Percentiles rank a stretch among this genome's conserved stretches.
Evolutionary conservation across 371 early-diverging fungal genomes (phyloP).

Genomic region (Mortierella sp.): DNA sequence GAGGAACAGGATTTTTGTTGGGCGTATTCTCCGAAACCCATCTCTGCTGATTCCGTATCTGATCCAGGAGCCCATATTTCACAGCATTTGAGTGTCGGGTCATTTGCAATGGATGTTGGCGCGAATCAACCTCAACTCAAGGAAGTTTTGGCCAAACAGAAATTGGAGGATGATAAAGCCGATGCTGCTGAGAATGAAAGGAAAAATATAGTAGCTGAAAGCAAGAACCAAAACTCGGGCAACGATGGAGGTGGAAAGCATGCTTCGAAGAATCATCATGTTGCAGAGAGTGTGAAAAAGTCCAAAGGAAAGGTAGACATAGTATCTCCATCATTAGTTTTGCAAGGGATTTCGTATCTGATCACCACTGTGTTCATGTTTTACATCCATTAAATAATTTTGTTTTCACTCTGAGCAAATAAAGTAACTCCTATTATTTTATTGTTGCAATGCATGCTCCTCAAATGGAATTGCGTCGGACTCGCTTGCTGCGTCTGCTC

Average conservation of each 20-base stretch:
- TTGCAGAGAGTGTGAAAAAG: not conserved
- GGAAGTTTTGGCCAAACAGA: slow-evolving; percentile 21
- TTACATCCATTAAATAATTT: not conserved
- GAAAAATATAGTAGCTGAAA: slow-evolving; percentile 19
- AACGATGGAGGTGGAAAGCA: not conserved
- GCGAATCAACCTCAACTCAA: slow-evolving; percentile 44
- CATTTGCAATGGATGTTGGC: slow-evolving; percentile 52
- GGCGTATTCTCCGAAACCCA: slow-evolving; percentile 49
- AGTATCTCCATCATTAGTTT: not conserved
- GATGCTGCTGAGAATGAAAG: slow-evolving; percentile 22
- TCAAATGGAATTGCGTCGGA: slow-evolving; percentile 52
- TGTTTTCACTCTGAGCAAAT: no score
- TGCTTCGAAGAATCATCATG: not conserved
- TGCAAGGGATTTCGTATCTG: slow-evolving; percentile 21
- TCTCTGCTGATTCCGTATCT: slow-evolving; percentile 32
- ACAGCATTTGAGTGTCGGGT: slow-evolving; percentile 43
- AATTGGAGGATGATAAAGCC: slow-evolving; percentile 11
- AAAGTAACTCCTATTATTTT: not conserved
- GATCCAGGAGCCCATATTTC: slow-evolving; percentile 47
- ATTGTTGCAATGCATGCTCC: not conserved
- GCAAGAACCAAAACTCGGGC: slow-evolving; percentile 11
- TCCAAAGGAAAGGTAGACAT: not conserved
- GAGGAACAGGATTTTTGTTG: slow-evolving; percentile 51
- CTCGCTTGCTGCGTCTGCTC: slow-evolving; percentile 29
- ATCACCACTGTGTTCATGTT: slow-evolving; percentile 16